Evolutionary conservation across 108 stramenopile genomes (phyloP), one percentile per base, ranked within the genome.

Genomic region (Poteriospumella lacustris): DNA sequence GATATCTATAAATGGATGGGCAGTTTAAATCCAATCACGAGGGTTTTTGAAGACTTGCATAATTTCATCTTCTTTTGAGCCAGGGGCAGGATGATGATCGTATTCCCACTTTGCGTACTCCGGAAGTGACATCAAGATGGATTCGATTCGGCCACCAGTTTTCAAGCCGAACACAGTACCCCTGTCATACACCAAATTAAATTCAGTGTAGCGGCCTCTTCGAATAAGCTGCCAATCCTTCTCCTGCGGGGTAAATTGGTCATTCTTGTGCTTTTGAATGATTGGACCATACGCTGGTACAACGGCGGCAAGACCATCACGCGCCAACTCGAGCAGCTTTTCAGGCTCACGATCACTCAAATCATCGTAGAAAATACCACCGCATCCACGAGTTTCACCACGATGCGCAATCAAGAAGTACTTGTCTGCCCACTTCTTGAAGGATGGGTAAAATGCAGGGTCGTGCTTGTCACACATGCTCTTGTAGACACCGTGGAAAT

Each of bases 281-380:
- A 98, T 92, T 62, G 97, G 94, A 36, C 91, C 93, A 79, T 97
- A 98, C 1, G 95, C 93, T 1, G 84, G 78, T 29, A 95, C 89
- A 59, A 98, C 95, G 58, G 88, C 83, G 76, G 91, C 88, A 29
- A 94, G 81, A 68, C 91, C 91, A 78, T 93, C 94, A 79, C 90
- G 85, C 68, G 84, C 78, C 76, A 98, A 96, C 42, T 87, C 92
- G 68, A 96, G 93, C 40, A 91, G 82, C 78, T 80, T 42, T 0
- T 97, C 94, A 2, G 95, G 92, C 41, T 91, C 90, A 60, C 91
- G 88, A 80, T 95, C 93, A 79, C 95, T 97, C 76, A 92, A 87
- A 82, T 99, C 97, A 82, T 99, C 96, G 68, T 94, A 99, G 89
- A 99, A 99, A 69, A 99, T 96, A 42, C 97, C 97, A 39, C 97